These are phyloP conservation scores for Gossypium thurberi DNA, from an alignment of 345 rosid species.

Conservation along the genomic window DNA sequence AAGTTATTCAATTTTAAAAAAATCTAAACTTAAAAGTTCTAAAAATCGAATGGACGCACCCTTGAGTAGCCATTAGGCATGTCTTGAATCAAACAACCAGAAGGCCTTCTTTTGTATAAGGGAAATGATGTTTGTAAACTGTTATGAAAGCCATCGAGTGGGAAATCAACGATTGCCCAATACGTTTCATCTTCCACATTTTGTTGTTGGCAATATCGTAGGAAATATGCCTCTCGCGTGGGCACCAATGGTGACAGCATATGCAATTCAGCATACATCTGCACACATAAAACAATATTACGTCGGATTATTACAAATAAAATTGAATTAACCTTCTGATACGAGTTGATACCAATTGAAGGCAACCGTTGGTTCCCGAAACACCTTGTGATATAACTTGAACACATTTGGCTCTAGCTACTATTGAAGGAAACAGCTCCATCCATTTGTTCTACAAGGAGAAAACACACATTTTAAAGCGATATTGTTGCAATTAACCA, in stretches of 20 bases:
- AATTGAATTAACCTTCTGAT: not conserved
- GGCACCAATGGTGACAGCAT: slow-evolving; percentile 79
- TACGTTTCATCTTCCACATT: slow-evolving; percentile 44
- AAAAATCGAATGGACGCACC: slow-evolving; percentile 32
- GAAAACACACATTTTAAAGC: not conserved
- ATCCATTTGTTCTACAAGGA: slow-evolving; percentile 67
- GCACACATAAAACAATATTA: slow-evolving; percentile 5
- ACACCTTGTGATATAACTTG: slow-evolving; percentile 60
- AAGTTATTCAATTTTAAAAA: no score
- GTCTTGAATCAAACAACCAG: slow-evolving; percentile 90
- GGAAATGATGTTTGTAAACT: slow-evolving; percentile 44
- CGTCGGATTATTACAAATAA: no score
- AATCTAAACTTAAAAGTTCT: no score
- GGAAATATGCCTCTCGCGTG: slow-evolving; percentile 70
- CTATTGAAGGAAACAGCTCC: slow-evolving; percentile 83
- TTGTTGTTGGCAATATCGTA: slow-evolving; percentile 83
- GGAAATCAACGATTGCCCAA: slow-evolving; percentile 85
- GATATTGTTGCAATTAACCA: not conserved
- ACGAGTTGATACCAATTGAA: slow-evolving; percentile 54
- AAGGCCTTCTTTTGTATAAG: slow-evolving; percentile 55
- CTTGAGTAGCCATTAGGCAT: slow-evolving; percentile 96
- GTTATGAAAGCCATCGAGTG: slow-evolving; percentile 57
- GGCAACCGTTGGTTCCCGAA: slow-evolving; percentile 70
- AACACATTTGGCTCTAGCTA: slow-evolving; percentile 74
- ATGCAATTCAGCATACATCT: slow-evolving; percentile 92